These are phyloP conservation scores for Holtermanniella nyarrowii DNA, from an alignment of 768 basidiomycete species.

Conservation along the genomic window DNA sequence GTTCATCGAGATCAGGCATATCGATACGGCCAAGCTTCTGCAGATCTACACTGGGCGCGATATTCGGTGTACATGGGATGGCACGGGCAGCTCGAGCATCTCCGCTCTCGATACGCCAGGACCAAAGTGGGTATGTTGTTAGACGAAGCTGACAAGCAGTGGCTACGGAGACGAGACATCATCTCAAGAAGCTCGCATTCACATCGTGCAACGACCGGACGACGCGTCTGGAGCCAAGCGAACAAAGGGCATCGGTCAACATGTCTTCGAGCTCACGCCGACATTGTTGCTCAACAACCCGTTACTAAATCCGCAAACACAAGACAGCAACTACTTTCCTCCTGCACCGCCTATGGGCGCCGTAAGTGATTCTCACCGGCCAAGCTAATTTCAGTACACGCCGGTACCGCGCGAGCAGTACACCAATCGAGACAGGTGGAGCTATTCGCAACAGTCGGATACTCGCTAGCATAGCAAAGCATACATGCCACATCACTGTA, in stretches of 20 bases:
- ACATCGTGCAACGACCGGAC: conserved; percentile 69
- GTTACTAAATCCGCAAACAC: conserved; percentile 26
- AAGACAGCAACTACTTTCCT: conserved; percentile 37
- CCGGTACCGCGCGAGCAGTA: background rate
- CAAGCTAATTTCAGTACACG: background rate
- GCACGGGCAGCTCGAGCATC: conserved; percentile 23
- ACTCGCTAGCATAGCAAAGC: background rate
- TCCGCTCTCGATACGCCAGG: conserved; percentile 43
- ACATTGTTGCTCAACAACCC: conserved; percentile 35
- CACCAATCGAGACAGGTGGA: background rate
- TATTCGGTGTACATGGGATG: conserved; percentile 77
- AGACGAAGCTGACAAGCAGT: conserved; percentile 1
- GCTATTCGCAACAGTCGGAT: background rate
- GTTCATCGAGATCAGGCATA: conserved; percentile 82
- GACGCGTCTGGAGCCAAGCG: conserved; percentile 9
- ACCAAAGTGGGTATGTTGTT: conserved; percentile 35
- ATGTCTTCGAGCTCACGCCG: conserved; percentile 39
- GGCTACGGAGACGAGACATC: conserved; percentile 48
- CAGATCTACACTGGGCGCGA: conserved; percentile 40
- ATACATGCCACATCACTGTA: background rate
- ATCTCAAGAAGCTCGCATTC: conserved; percentile 69
- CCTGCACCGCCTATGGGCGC: conserved; percentile 24
- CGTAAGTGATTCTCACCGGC: conserved; percentile 4
- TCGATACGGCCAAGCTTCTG: conserved; percentile 36
- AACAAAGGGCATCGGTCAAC: conserved; percentile 34